A percentile compares a stretch with the other conserved stretches of the same genome.
These are phyloP conservation scores for Cladosporium sp. DNA, from an alignment of 2,329 filamentous ascomycete species.

Conservation along the genomic window DNA sequence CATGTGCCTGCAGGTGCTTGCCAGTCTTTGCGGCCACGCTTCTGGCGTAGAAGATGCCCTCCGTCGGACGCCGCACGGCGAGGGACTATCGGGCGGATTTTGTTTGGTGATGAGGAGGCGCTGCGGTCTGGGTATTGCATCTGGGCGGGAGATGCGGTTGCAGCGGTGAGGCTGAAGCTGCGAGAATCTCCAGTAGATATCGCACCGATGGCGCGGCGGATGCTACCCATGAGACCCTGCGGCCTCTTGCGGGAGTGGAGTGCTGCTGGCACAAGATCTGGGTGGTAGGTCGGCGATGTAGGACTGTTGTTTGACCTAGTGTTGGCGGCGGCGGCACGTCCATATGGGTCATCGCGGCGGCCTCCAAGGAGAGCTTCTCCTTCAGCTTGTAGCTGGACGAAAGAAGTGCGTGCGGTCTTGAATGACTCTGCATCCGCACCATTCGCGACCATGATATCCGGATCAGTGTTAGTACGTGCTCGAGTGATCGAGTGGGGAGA, in stretches of 20 bases:
- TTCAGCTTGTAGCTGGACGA: slow-evolving; percentile 53
- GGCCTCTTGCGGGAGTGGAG: slow-evolving; percentile 17
- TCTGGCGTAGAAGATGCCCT: slow-evolving; percentile 39
- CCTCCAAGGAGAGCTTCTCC: slow-evolving; percentile 54
- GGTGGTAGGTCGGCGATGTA: neutral
- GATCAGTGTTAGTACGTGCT: slow-evolving; percentile 13
- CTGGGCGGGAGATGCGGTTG: slow-evolving; percentile 2
- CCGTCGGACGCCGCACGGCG: slow-evolving; percentile 48
- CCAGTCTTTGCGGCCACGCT: slow-evolving; percentile 46
- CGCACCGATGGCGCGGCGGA: slow-evolving; percentile 35
- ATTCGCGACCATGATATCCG: neutral
- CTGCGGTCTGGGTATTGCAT: slow-evolving; percentile 23
- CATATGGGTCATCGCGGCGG: slow-evolving; percentile 36
- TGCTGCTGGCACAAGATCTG: slow-evolving; percentile 12
- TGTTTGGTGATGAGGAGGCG: slow-evolving; percentile 30
- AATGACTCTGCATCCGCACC: slow-evolving; percentile 50
- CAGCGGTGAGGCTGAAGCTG: slow-evolving; percentile 32
- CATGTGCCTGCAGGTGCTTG: slow-evolving; percentile 21
- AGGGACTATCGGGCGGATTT: slow-evolving; percentile 28
- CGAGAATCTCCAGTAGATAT: slow-evolving; percentile 32
- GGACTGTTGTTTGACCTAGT: slow-evolving; percentile 18
- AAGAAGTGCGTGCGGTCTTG: slow-evolving; percentile 51
- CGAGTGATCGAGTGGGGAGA: slow-evolving; percentile 13
- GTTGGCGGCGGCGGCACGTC: slow-evolving; percentile 30
- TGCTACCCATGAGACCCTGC: slow-evolving; percentile 35